Percentiles rank a stretch among this genome's conserved stretches.
Conservation (phyloP, 108 stramenopile genomes). For the Cylindrotheca closterium region DNA sequence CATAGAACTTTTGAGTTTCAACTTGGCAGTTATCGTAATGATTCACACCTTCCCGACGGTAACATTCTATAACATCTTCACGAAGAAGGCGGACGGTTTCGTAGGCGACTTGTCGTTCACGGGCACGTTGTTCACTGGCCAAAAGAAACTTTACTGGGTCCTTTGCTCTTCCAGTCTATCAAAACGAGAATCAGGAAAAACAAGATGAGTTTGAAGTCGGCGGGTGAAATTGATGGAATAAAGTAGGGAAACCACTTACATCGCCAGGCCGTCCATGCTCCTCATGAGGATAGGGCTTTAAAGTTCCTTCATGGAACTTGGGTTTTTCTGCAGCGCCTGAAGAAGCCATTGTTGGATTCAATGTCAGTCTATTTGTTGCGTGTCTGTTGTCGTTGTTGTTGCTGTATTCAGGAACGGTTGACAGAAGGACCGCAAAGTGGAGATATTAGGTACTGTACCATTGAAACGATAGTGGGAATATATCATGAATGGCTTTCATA, state of each 20-base stretch:
- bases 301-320: conserved; percentile 42
- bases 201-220: not conserved
- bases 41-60: conserved; percentile 85
- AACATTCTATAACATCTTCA: conserved; percentile 83
- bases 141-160: conserved; percentile 83
- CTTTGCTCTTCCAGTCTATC: conserved; percentile 60
- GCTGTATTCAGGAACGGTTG: no score
- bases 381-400: no score
- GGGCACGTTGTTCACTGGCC: conserved; percentile 85
- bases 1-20: conserved; percentile 58
- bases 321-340: conserved; percentile 32
- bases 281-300: conserved; percentile 72
- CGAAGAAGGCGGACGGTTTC: conserved; percentile 85
- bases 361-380: no score
- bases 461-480: no score
- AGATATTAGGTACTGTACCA: no score
- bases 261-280: conserved; percentile 54
- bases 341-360: conserved; percentile 13
- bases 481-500: no score
- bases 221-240: not conserved
- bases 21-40: conserved; percentile 88
- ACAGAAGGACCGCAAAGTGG: no score
- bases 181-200: not conserved
- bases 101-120: conserved; percentile 85
- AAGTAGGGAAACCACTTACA: conserved; percentile 13